Conservation (phyloP, 2,329 filamentous ascomycete species). For the Aaosphaeria arxii region DNA sequence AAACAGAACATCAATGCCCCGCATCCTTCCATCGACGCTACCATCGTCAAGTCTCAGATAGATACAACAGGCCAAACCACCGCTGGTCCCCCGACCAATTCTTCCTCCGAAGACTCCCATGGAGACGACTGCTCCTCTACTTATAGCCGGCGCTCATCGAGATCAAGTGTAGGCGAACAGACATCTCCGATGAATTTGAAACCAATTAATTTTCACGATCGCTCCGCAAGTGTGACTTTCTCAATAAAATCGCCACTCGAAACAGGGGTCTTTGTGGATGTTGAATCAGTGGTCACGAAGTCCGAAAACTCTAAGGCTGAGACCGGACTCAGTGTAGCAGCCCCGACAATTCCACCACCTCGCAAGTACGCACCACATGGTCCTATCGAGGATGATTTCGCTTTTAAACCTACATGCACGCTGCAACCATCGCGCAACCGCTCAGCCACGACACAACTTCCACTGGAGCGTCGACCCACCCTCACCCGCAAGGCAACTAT, state of each 20-base stretch:
- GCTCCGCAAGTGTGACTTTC: slow-evolving; percentile 12
- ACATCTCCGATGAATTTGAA: slow-evolving; percentile 7
- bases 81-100: background rate
- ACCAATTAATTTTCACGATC: slow-evolving; percentile 9
- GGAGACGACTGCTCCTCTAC: slow-evolving; percentile 37
- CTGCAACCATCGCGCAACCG: slow-evolving; percentile 10
- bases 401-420: slow-evolving; percentile 26
- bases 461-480: slow-evolving; percentile 11
- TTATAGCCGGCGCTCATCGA: slow-evolving; percentile 40
- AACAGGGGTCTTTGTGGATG: slow-evolving; percentile 1
- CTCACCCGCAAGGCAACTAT: slow-evolving; percentile 13
- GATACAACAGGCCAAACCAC: background rate
- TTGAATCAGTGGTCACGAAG: slow-evolving; percentile 5
- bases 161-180: slow-evolving; percentile 36
- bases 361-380: slow-evolving; percentile 24
- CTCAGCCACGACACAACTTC: slow-evolving; percentile 2
- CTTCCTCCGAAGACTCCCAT: slow-evolving; percentile 34
- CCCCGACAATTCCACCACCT: slow-evolving; percentile 12
- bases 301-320: slow-evolving; percentile 9
- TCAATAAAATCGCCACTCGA: slow-evolving; percentile 17
- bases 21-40: slow-evolving; percentile 12
- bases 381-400: slow-evolving; percentile 14
- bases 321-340: slow-evolving; percentile 10
- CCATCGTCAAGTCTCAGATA: slow-evolving; percentile 9
- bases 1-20: slow-evolving; percentile 10